These are phyloP conservation scores for Coemansia sp. DNA, from an alignment of 192 early-diverging fungal genomes.

Conservation along the genomic window DNA sequence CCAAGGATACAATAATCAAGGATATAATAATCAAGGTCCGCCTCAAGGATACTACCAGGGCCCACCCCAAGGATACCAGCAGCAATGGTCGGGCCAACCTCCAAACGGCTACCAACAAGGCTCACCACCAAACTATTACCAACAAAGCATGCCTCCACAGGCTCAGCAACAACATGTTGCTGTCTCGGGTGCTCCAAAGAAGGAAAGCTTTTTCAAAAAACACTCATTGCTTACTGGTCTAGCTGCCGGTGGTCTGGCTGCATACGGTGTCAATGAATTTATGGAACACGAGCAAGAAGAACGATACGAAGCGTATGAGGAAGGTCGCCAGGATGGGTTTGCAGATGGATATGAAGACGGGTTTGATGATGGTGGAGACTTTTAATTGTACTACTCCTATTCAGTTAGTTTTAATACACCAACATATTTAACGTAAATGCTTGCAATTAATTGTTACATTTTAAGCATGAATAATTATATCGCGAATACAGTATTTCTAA, in stretches of 20 bases:
- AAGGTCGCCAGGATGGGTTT: conserved; percentile 19
- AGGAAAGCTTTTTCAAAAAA: conserved; percentile 34
- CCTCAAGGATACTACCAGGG: no score
- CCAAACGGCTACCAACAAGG: conserved; percentile 1
- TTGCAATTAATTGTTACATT: no score
- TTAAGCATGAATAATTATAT: no score
- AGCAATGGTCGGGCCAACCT: neutral
- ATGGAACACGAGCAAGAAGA: conserved; percentile 36
- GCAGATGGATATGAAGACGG: conserved; percentile 23
- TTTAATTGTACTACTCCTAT: neutral
- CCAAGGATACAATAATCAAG: neutral
- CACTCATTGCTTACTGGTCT: conserved; percentile 27
- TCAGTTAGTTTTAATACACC: no score
- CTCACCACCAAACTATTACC: conserved; percentile 7
- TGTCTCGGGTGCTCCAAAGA: neutral
- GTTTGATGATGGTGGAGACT: conserved; percentile 24
- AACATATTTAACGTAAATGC: no score
- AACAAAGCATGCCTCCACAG: conserved; percentile 25
- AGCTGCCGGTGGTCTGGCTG: conserved; percentile 33
- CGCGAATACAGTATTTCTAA: no score
- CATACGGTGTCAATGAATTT: conserved; percentile 27
- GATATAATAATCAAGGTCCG: neutral
- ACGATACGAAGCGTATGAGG: conserved; percentile 31
- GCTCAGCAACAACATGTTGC: conserved; percentile 4
- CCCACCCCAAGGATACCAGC: no score